Evolutionary conservation across 176 grass and related monocot species (phyloP).

Genomic region (Triticum aestivum): DNA sequence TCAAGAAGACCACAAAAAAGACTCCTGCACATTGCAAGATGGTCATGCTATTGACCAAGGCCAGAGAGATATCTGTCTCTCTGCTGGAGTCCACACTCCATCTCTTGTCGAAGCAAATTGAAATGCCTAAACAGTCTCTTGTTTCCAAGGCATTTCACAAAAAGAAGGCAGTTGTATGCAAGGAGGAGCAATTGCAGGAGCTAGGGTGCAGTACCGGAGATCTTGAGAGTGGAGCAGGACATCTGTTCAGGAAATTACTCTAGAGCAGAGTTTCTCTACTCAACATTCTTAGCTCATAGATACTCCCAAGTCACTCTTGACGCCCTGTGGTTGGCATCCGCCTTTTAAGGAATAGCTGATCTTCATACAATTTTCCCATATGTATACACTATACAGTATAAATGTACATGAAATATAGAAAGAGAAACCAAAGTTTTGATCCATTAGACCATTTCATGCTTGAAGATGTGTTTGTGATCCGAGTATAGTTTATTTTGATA

Average conservation of each 20-base stretch:
- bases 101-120: slow-evolving; percentile 29
- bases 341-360: slow-evolving; percentile 26
- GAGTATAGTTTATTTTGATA: too few species aligned
- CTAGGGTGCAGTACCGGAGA: not conserved
- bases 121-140: slow-evolving; percentile 18
- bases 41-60: slow-evolving; percentile 14
- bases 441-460: not conserved
- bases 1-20: slow-evolving; percentile 18
- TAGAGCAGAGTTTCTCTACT: slow-evolving; percentile 30
- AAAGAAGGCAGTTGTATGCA: not conserved
- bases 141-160: slow-evolving; percentile 28
- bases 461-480: too few species aligned
- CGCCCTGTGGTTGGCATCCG: slow-evolving; percentile 19
- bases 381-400: not conserved
- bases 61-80: slow-evolving; percentile 30
- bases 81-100: slow-evolving; percentile 14
- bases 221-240: not conserved
- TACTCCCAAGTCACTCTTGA: not conserved
- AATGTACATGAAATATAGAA: slow-evolving; percentile 6
- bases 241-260: slow-evolving; percentile 9
- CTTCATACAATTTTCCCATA: not conserved
- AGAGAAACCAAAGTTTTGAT: slow-evolving; percentile 8
- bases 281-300: slow-evolving; percentile 27
- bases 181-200: slow-evolving; percentile 22
- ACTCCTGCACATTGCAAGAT: not conserved